Conservation (phyloP, 208 protist species). For the Tritrichomonas foetus region DNA sequence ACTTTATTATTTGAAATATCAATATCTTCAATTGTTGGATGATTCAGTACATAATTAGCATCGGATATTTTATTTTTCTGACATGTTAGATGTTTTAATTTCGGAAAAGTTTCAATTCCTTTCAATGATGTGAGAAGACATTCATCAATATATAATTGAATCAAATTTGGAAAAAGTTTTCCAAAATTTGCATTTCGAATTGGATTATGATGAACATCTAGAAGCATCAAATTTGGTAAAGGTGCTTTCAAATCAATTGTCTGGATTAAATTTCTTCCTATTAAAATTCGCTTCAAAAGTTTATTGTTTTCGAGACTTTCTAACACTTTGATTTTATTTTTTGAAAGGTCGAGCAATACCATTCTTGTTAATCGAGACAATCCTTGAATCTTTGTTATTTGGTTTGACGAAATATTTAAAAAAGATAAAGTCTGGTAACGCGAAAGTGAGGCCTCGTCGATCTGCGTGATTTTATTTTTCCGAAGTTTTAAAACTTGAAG, state of each 20-base stretch:
- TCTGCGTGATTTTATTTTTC: no score
- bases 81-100: not conserved
- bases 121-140: not conserved
- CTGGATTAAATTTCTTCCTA: not conserved
- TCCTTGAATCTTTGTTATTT: no score
- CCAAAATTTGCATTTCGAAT: not conserved
- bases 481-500: no score
- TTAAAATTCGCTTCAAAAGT: not conserved
- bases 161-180: not conserved
- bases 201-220: constrained; percentile 8
- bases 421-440: no score
- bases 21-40: not conserved
- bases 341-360: not conserved
- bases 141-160: not conserved
- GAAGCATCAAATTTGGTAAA: not conserved
- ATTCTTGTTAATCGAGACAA: not conserved
- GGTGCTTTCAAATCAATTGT: not conserved
- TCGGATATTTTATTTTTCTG: not conserved
- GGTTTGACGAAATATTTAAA: no score
- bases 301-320: not conserved
- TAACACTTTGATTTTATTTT: not conserved
- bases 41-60: not conserved
- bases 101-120: not conserved
- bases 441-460: no score
- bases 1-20: not conserved